Base-by-base conservation (phyloP, 495 filamentous ascomycete genomes). In the Talaromyces adpressus region DNA sequence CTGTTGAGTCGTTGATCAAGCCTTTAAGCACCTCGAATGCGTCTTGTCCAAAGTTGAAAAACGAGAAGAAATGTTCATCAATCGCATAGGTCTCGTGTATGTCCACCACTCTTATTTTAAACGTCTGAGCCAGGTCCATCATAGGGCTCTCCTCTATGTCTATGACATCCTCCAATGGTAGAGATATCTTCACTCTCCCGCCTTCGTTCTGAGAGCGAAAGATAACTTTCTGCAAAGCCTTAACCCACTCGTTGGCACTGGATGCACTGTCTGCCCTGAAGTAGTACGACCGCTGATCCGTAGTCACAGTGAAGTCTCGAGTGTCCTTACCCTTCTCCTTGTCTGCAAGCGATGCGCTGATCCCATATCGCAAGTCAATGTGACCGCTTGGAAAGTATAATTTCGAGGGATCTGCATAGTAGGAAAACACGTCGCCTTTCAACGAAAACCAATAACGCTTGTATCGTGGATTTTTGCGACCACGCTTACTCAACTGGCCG, bases 1-100 rank as follows among this genome's bases (percentile, higher is more conserved):
- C 81, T 8, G 84, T 71, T 2, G 85, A 81, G 62, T 87, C 88
- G 63, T 89, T 86, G 0, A 94, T 84, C 41, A 96, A 74, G 49
- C 86, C 84, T 64, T 86, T 88, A 34, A 98, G 75, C 22, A 94
- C 84, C 53, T 87, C 84, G 61, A 96, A 83, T 6, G 93, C 94
- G 63, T 97, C 91, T 69, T 90, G 87, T 6, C 91, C 91, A 58
- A 86, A 89, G 65, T 86, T 89, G 70, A 97, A 97, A 73, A 98
- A 98, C 0, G 93, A 91, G 72, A 98, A 98, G 70, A 93, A 98
- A 73, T 97, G 96, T 90, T 98, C 94, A 68, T 98, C 94, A 62
- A 98, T 91, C 3, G 91, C 92, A 76, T 88, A 97, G 7, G 92
- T 94, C 69, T 97, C 94, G 61, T 91, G 89, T 65, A 90, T 93